phyloP scores from a whole-genome alignment of 169 alveolate genomes.

The Plasmodium ovale region DNA sequence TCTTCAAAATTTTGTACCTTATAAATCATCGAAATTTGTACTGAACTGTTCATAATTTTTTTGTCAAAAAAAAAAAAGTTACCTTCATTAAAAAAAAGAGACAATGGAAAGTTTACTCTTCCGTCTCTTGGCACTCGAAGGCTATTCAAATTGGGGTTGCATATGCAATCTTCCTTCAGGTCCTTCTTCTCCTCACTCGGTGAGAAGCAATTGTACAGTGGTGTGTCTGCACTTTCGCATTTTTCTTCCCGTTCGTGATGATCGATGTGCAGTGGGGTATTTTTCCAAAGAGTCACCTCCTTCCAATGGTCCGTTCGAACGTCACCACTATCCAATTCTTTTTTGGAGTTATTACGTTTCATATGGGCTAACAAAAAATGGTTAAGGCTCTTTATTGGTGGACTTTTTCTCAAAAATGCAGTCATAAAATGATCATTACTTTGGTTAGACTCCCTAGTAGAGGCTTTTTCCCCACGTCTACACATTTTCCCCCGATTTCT shows the following conservation, averaged over 20 bases:
- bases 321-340: background rate
- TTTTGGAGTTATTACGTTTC: background rate
- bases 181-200: background rate
- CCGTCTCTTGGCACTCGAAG: background rate
- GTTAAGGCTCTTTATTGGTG: conserved; percentile 53
- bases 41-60: conserved; percentile 1
- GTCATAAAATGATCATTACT: conserved; percentile 24
- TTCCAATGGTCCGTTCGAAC: too few species aligned
- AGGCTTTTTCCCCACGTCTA: background rate
- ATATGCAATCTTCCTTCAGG: background rate
- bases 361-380: conserved; percentile 2
- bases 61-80: conserved; percentile 45
- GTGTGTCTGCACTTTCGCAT: background rate
- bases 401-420: conserved; percentile 35
- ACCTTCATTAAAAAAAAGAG: conserved; percentile 53
- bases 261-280: background rate
- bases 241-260: background rate
- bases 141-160: background rate
- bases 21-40: conserved; percentile 45
- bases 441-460: background rate
- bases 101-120: conserved; percentile 25
- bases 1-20: conserved; percentile 40
- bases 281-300: too few species aligned
- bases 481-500: background rate
- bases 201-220: background rate